Base-by-base conservation (phyloP, 257 asterid genomes). In the Solanum ossicruentum region DNA sequence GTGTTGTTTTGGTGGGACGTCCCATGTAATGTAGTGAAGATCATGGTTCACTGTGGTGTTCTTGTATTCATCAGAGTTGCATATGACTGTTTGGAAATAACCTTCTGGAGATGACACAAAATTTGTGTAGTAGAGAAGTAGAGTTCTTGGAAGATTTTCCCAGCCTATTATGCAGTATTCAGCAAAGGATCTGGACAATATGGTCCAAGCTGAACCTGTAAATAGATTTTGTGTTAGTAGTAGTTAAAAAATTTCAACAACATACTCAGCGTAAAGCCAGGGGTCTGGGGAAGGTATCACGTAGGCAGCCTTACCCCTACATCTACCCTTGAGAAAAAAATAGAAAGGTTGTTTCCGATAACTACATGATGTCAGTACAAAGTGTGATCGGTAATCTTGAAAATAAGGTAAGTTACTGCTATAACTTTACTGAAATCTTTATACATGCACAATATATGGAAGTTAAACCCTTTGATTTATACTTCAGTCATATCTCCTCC, bases 121-220 rank as follows among this genome's bases (percentile, higher is more conserved):
- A 85, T 95, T 95, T 2, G 98, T 91, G 92, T 94, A 94, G 91
- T 95, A 95, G 65, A 95, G 95, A 58, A 95, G 99, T 58, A 95
- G 96, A 52, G 92, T 92, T 86, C 99, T 83, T 4, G 99, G 98
- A 45, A 95, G 91, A 58, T 94, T 95, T 87, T 95, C 98, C 94
- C 93, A 95, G 1, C 99, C 99, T 55, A 90, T 55, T 55, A 95
- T 82, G 85, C 93, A 86, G 91, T 93, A 94, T 83, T 94, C 98
- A 3, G 97, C 86, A 66, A 95, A 95, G 70, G 98, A 89, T 91
- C 98, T 91, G 47, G 98, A 94, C 79, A 95, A 67, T 65, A 94
- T 82, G 49, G 95, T 92, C 98, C 98, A 95, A 72, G 98, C 98
- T 20, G 98, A 95, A 55, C 98, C 98, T 95, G 91, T 77, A 86